Evolutionary conservation across 1,139 yeast genomes (phyloP), one percentile per base, ranked within the genome.

Genomic region (Yamadazyma atmosphaerica): DNA sequence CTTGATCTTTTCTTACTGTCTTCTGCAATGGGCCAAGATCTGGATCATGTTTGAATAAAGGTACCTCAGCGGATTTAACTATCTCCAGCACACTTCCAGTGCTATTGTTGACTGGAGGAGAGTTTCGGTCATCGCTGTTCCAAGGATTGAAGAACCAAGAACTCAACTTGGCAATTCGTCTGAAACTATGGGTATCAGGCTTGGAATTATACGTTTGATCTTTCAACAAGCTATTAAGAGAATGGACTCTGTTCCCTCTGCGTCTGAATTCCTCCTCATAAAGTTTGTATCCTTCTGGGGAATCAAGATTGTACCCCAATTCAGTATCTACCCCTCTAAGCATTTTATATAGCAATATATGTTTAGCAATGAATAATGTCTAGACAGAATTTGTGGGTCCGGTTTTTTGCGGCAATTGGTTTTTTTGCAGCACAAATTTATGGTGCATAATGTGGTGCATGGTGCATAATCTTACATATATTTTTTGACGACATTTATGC

Each of bases 131-230:
- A 4, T 23, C 26, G 11, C 5, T 35, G 32, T 35, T 36, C 53
- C 55, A 44, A 9, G 49, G 45, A 16, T 45, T 49, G n/a, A 55
- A 41, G 4, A 48, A 42, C 31, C 45, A 49, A 4, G 61, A 49
- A 26, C 55, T 51, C 2, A 50, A 54, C 33, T 41, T 54, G 1
- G 61, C 57, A 2, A 57, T 22, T 31, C 46, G 48, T 40, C 50
- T 52, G 15, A 57, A 38, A 2, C 60, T 30, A 2, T 19, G 23
- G 4, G 32, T n/a, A 22, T 43, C 42, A 4, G 10, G 31, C 4
- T 16, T 38, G 2, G 40, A 29, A 29, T 44, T 39, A 32, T 38
- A 45, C 2, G 43, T 30, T 27, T 45, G 42, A 31, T 47, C 50
- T 18, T 41, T 47, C 15, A 47, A 37, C 4, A 44, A 36, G 24